These are phyloP conservation scores for Trametes pubescens DNA, from an alignment of 1,284 basidiomycete species.

Conservation along the genomic window DNA sequence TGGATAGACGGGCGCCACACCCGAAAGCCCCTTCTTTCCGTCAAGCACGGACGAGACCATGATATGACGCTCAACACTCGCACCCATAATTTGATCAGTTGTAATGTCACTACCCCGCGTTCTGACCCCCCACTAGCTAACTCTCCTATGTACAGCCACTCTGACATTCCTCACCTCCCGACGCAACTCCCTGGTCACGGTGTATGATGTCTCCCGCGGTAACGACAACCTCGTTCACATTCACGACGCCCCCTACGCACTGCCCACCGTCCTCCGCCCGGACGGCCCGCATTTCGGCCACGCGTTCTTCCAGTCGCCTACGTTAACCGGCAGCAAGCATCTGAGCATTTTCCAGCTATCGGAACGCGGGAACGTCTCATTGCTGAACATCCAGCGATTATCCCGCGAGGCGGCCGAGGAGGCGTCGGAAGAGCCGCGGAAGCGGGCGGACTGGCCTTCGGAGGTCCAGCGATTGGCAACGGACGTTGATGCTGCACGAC, in stretches of 20 bases:
- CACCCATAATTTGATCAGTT: constrained; percentile 47
- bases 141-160: constrained; percentile 41
- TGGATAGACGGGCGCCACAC: constrained; percentile 73
- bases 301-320: constrained; percentile 51
- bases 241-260: constrained; percentile 53
- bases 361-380: constrained; percentile 56
- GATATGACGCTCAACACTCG: constrained; percentile 62
- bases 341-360: constrained; percentile 57
- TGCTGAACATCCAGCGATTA: constrained; percentile 48
- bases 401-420: constrained; percentile 17
- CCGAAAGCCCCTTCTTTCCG: constrained; percentile 62
- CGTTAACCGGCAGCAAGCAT: constrained; percentile 33
- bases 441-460: constrained; percentile 46
- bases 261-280: constrained; percentile 45
- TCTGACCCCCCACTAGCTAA: constrained; percentile 1
- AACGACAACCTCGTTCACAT: constrained; percentile 52
- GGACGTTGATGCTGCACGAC: constrained; percentile 32
- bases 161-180: constrained; percentile 65
- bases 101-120: constrained; percentile 40
- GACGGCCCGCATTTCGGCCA: constrained; percentile 52
- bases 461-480: constrained; percentile 52
- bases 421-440: constrained; percentile 8
- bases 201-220: constrained; percentile 65
- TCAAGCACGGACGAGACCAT: constrained; percentile 65
- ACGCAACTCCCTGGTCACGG: constrained; percentile 61